Conservation (phyloP, 495 filamentous ascomycete species). For the Aspergillus coremiiformis region DNA sequence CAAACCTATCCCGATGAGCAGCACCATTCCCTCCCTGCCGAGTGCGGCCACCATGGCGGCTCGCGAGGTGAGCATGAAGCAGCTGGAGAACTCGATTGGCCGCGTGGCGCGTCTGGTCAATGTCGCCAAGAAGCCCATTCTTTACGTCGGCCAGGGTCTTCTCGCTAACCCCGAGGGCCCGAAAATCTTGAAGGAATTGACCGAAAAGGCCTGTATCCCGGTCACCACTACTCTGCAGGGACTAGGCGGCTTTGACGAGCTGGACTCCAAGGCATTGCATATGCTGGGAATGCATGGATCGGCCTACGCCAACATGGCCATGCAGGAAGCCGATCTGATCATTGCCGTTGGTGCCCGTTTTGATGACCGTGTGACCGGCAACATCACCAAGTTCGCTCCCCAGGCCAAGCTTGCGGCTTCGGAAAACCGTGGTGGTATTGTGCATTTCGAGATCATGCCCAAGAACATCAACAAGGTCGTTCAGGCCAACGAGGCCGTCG, state of each 20-base stretch:
- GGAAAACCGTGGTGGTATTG: constrained; percentile 51
- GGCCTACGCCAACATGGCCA: constrained; percentile 56
- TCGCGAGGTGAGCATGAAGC: constrained; percentile 39
- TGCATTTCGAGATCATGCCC: constrained; percentile 59
- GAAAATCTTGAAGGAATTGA: constrained; percentile 45
- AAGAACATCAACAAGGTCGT: constrained; percentile 62
- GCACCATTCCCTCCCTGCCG: constrained; percentile 46
- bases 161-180: constrained; percentile 45
- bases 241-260: constrained; percentile 55
- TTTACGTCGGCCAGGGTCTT: constrained; percentile 55
- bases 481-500: constrained; percentile 51
- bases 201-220: constrained; percentile 52
- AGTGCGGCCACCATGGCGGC: constrained; percentile 48
- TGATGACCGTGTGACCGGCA: constrained; percentile 54
- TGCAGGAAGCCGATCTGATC: constrained; percentile 58
- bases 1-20: constrained; percentile 46
- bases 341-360: constrained; percentile 56
- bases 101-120: constrained; percentile 53
- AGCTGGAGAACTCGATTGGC: constrained; percentile 43
- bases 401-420: constrained; percentile 48
- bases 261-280: constrained; percentile 49
- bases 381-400: constrained; percentile 49
- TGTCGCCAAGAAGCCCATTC: constrained; percentile 50
- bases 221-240: constrained; percentile 62
- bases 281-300: constrained; percentile 63